Percentiles rank a stretch among this genome's conserved stretches.
Conservation (phyloP, 441 rosid species). For the Viola pubescens region DNA sequence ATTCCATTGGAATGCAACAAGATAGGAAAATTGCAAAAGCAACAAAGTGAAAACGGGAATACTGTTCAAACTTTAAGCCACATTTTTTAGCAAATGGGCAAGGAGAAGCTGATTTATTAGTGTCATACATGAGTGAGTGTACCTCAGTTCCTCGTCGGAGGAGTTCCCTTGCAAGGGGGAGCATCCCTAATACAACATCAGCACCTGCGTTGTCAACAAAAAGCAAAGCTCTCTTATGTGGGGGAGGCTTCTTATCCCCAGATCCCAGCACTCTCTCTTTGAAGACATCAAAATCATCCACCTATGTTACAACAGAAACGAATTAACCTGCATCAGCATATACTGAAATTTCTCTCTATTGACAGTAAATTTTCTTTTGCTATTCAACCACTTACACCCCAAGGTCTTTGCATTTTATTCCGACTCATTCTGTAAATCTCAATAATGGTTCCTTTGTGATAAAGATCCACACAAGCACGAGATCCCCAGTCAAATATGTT, state of each 20-base stretch:
- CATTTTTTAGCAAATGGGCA: too few species aligned
- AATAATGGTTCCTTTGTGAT: slow-evolving; percentile 94
- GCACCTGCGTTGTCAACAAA: slow-evolving; percentile 99
- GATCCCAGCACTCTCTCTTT: slow-evolving; percentile 83
- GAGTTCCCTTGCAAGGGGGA: slow-evolving; percentile 94
- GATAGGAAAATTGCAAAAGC: background rate
- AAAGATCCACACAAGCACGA: slow-evolving; percentile 95
- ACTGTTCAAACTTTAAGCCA: too few species aligned
- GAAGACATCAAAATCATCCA: slow-evolving; percentile 87
- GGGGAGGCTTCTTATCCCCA: slow-evolving; percentile 49
- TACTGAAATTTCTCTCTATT: slow-evolving; percentile 7
- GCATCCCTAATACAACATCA: slow-evolving; percentile 92
- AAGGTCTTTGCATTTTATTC: slow-evolving; percentile 95
- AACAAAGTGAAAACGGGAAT: too few species aligned
- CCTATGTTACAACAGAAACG: slow-evolving; percentile 34
- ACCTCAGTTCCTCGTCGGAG: slow-evolving; percentile 96
- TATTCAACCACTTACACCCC: slow-evolving; percentile 51
- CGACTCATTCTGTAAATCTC: slow-evolving; percentile 99
- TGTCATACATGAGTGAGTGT: background rate
- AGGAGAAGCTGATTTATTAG: too few species aligned
- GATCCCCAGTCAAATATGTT: slow-evolving; percentile 99
- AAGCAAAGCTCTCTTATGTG: slow-evolving; percentile 88
- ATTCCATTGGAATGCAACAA: slow-evolving; percentile 7
- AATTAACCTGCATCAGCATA: slow-evolving; percentile 5
- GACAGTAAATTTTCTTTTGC: too few species aligned